Base-by-base conservation (phyloP, 2,329 filamentous ascomycete species). In the Anisogramma anomala region DNA sequence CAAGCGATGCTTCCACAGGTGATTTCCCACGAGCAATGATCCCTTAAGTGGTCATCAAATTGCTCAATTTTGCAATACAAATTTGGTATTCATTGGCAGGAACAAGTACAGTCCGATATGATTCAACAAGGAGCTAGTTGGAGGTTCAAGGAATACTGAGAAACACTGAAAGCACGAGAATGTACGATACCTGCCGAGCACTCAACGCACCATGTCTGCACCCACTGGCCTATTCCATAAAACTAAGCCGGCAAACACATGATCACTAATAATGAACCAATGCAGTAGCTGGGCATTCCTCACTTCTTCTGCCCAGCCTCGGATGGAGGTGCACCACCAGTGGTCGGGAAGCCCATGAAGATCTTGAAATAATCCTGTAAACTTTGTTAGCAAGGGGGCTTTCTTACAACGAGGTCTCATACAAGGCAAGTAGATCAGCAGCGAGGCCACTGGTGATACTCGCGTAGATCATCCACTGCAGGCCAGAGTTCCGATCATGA, bases 381-480 rank as follows among this genome's bases (percentile, higher is more conserved):
- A 13, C 34, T n/a, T 33, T 1, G 45, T 57, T 38, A 56, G 52
- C 40, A 39, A 19, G 4, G 4, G 23, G 9, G 8, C 11, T 33
- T 14, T 14, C 7, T 7, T 28, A 6, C 13, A n/a, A 14, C 3
- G 13, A 6, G 27, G 7, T 5, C 3, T 14, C 3, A 14, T 14
- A 4, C 6, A 30, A 14, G 11, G 3, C 26, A 15, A 10, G 11
- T 36, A 11, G 20, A 36, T n/a, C n/a, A n/a, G n/a, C n/a, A n/a
- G n/a, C n/a, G n/a, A n/a, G n/a, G n/a, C n/a, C n/a, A 19, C 7
- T 20, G 17, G 13, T 10, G 22, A 27, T n/a, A 62, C 71, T 68
- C 54, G 74, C 82, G 65, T 88, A 91, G 59, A 88, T 91, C 80
- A 93, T 85, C 86, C 86, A 94, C 67, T 94, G 87, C 47, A 94